Percentiles rank a stretch among this genome's conserved stretches.
These are phyloP conservation scores for Gyrodon lividus DNA, from an alignment of 768 basidiomycete genomes.

Conservation along the genomic window DNA sequence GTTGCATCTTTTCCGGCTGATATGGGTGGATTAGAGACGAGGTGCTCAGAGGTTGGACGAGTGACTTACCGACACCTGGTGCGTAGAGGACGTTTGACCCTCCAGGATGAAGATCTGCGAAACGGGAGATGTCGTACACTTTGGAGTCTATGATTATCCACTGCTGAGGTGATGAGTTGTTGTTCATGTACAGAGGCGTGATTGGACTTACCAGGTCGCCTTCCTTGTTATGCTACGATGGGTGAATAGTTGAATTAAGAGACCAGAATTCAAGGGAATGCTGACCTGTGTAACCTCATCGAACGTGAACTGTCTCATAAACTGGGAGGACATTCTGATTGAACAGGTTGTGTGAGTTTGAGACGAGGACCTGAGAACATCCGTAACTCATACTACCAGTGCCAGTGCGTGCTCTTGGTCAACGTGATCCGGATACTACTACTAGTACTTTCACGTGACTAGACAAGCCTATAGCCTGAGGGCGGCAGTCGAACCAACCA, in stretches of 20 bases:
- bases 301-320: slow-evolving; percentile 38
- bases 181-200: background rate
- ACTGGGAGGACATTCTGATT: slow-evolving; percentile 20
- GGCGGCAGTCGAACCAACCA: too few species aligned
- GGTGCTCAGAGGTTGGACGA: background rate
- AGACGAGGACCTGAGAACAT: background rate
- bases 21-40: too few species aligned
- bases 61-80: slow-evolving; percentile 56
- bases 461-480: too few species aligned
- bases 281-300: slow-evolving; percentile 71
- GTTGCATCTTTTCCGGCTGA: slow-evolving; percentile 75
- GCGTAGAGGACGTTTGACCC: slow-evolving; percentile 74
- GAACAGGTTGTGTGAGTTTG: background rate
- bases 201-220: slow-evolving; percentile 65
- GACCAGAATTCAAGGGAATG: background rate
- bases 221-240: slow-evolving; percentile 80
- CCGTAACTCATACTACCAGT: too few species aligned
- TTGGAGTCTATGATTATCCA: slow-evolving; percentile 83
- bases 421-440: too few species aligned
- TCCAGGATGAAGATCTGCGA: slow-evolving; percentile 82
- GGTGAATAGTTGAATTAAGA: background rate
- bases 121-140: slow-evolving; percentile 79
- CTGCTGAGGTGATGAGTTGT: slow-evolving; percentile 34
- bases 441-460: too few species aligned
- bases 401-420: too few species aligned